Conservation (phyloP, 2,329 filamentous ascomycete genomes). For the Scleromitrula shiraiana region DNA sequence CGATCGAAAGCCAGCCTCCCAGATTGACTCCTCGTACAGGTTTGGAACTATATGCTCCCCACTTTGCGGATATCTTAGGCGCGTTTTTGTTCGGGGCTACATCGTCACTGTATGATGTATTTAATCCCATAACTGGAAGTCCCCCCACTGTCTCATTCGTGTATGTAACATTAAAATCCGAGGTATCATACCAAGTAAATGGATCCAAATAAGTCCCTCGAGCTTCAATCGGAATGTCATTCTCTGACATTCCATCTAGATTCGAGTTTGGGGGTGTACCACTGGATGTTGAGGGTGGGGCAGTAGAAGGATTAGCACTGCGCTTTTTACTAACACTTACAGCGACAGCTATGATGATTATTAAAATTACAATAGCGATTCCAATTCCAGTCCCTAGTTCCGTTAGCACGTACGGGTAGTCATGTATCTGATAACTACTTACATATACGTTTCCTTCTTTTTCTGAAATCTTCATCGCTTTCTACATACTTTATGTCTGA, state of each 20-base stretch:
- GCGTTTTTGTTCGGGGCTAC: constrained; percentile 70
- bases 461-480: constrained; percentile 16
- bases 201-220: constrained; percentile 77
- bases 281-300: constrained; percentile 13
- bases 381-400: constrained; percentile 43
- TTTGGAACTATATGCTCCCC: constrained; percentile 66
- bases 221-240: constrained; percentile 47
- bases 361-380: constrained; percentile 45
- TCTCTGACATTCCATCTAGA: constrained; percentile 44
- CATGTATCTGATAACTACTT: constrained; percentile 26
- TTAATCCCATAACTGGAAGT: constrained; percentile 85
- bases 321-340: constrained; percentile 60
- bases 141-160: constrained; percentile 77
- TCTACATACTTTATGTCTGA: constrained; percentile 1
- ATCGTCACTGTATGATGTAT: constrained; percentile 79
- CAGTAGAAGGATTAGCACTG: constrained; percentile 22
- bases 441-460: constrained; percentile 54
- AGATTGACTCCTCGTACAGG: constrained; percentile 88
- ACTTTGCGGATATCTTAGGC: constrained; percentile 65
- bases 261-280: constrained; percentile 33
- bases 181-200: constrained; percentile 83
- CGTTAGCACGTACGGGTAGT: constrained; percentile 12
- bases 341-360: constrained; percentile 61
- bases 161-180: constrained; percentile 90
- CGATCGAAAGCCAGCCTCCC: constrained; percentile 87